Conservation (phyloP, 2,329 filamentous ascomycete genomes). For the Xylariaceae sp. region DNA sequence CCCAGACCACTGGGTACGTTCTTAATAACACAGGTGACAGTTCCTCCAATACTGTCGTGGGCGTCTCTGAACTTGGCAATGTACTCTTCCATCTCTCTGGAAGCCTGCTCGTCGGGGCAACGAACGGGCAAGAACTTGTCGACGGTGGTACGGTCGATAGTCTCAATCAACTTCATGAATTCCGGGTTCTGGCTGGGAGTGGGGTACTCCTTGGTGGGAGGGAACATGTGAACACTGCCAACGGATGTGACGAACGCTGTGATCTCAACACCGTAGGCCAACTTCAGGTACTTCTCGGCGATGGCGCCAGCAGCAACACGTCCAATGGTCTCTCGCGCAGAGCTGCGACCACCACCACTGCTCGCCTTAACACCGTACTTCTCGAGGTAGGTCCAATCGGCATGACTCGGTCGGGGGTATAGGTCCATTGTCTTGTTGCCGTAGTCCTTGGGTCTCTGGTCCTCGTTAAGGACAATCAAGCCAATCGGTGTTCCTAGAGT, state of each 20-base stretch:
- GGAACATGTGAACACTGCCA: slow-evolving; percentile 9
- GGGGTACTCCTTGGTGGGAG: slow-evolving; percentile 11
- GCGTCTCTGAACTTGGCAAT: slow-evolving; percentile 74
- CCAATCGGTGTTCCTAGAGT: slow-evolving; percentile 89
- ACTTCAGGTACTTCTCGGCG: slow-evolving; percentile 12
- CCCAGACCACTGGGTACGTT: slow-evolving; percentile 81
- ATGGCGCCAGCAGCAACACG: slow-evolving; percentile 14
- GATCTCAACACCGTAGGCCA: slow-evolving; percentile 13
- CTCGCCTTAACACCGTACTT: slow-evolving; percentile 95
- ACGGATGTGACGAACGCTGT: slow-evolving; percentile 11
- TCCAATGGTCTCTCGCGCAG: slow-evolving; percentile 31
- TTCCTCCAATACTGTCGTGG: slow-evolving; percentile 87
- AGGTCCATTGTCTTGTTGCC: slow-evolving; percentile 82
- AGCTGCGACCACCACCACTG: slow-evolving; percentile 82
- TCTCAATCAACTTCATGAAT: slow-evolving; percentile 65
- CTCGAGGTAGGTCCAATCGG: slow-evolving; percentile 94
- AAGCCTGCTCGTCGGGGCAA: slow-evolving; percentile 65
- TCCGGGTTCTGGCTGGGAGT: slow-evolving; percentile 58
- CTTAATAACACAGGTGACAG: slow-evolving; percentile 87
- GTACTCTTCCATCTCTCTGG: slow-evolving; percentile 67
- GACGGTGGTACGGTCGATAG: slow-evolving; percentile 68
- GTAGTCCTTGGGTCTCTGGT: slow-evolving; percentile 90
- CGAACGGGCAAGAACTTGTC: slow-evolving; percentile 82
- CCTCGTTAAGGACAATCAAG: slow-evolving; percentile 83
- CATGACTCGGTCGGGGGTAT: slow-evolving; percentile 87